A percentile compares a stretch with the other conserved stretches of the same genome.
Conservation (phyloP, 2,329 filamentous ascomycete species). For the Xylariaceae sp. region DNA sequence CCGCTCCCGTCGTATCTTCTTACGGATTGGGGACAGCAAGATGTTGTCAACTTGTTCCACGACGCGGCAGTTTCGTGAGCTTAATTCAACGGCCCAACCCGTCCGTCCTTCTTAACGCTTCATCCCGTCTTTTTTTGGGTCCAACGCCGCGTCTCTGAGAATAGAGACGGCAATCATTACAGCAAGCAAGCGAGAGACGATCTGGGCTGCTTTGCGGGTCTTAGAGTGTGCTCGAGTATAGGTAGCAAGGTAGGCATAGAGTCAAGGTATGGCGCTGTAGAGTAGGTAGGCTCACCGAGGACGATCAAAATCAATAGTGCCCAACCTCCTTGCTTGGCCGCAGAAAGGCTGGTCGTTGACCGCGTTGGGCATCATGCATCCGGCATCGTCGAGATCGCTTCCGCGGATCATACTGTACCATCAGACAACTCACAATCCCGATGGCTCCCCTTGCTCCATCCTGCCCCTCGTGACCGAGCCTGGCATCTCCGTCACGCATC, state of each 20-base stretch:
- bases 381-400: slow-evolving; percentile 16
- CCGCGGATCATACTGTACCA: slow-evolving; percentile 31
- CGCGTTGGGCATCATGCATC: slow-evolving; percentile 18
- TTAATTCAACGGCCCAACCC: neutral
- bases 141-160: no score
- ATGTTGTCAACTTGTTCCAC: neutral
- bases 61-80: neutral
- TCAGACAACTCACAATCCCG: slow-evolving; percentile 40
- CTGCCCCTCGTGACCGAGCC: slow-evolving; percentile 38
- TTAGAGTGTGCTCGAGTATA: neutral
- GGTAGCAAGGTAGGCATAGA: neutral
- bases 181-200: neutral
- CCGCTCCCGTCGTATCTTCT: no score
- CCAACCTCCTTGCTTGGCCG: neutral
- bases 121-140: no score
- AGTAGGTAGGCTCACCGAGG: neutral
- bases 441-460: slow-evolving; percentile 37
- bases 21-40: neutral
- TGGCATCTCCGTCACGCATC: slow-evolving; percentile 53
- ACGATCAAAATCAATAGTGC: neutral
- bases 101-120: neutral
- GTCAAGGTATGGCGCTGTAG: no score
- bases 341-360: neutral
- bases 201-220: no score
- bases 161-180: no score